Conservation (phyloP, 2,329 filamentous ascomycete species). For the Parasarocladium wereldwijsianum region DNA sequence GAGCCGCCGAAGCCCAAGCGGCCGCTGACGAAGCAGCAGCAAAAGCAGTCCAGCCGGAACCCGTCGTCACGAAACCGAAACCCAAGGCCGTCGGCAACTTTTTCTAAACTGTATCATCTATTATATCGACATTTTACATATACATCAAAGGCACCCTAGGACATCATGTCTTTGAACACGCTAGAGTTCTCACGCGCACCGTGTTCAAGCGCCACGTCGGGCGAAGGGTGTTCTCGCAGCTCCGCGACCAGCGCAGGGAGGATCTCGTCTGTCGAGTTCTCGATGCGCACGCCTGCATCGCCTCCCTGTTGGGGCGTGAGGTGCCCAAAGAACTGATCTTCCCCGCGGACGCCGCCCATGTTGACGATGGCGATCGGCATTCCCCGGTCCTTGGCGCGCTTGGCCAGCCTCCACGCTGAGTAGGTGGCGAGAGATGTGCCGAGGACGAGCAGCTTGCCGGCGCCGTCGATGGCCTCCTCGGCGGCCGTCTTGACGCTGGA, state of each 20-base stretch:
- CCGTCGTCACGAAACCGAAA: slow-evolving; percentile 6
- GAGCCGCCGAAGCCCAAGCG: slow-evolving; percentile 11
- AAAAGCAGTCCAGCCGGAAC: neutral
- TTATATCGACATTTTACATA: slow-evolving; percentile 5
- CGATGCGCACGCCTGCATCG: slow-evolving; percentile 37
- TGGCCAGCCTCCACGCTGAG: slow-evolving; percentile 82
- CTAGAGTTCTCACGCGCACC: slow-evolving; percentile 11
- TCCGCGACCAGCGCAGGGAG: slow-evolving; percentile 41
- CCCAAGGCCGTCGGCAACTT: slow-evolving; percentile 27
- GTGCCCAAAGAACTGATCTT: slow-evolving; percentile 54
- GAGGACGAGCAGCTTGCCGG: slow-evolving; percentile 61
- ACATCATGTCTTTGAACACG: slow-evolving; percentile 46
- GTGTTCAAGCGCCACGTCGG: neutral
- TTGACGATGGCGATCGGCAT: slow-evolving; percentile 85
- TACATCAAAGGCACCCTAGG: slow-evolving; percentile 21
- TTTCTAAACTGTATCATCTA: slow-evolving; percentile 23
- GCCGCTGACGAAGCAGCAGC: slow-evolving; percentile 1
- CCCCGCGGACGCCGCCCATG: slow-evolving; percentile 67
- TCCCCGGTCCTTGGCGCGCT: slow-evolving; percentile 63
- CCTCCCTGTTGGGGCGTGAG: slow-evolving; percentile 37
- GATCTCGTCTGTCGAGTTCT: slow-evolving; percentile 41
- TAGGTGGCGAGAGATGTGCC: slow-evolving; percentile 91
- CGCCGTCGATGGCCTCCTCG: slow-evolving; percentile 65
- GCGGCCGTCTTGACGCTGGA: slow-evolving; percentile 55
- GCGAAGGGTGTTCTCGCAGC: slow-evolving; percentile 18